These are phyloP conservation scores for Pseudovirgaria hyperparasitica DNA, from an alignment of 2,329 filamentous ascomycete genomes.

Conservation along the genomic window DNA sequence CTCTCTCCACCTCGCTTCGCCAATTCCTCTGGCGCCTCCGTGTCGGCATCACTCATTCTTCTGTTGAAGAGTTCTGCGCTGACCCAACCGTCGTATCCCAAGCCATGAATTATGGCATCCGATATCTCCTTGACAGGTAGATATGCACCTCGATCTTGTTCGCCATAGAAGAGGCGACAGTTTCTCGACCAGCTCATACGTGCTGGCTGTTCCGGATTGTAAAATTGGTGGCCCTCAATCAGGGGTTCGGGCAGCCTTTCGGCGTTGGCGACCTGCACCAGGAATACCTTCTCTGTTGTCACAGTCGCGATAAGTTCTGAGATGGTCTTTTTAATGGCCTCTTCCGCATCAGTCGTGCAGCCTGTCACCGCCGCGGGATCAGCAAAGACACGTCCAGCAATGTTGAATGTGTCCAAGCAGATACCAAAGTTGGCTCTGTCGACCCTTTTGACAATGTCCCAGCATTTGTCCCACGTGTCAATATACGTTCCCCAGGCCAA, in stretches of 20 bases:
- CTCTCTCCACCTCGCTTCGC: slow-evolving; percentile 37
- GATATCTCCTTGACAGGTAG: slow-evolving; percentile 52
- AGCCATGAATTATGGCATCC: slow-evolving; percentile 46
- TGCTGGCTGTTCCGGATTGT: slow-evolving; percentile 43
- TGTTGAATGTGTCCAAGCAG: slow-evolving; percentile 69
- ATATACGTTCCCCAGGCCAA: slow-evolving; percentile 60
- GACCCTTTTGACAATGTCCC: slow-evolving; percentile 53
- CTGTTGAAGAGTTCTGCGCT: slow-evolving; percentile 59
- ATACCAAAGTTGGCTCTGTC: slow-evolving; percentile 61
- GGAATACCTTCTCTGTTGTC: slow-evolving; percentile 54
- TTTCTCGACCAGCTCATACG: slow-evolving; percentile 73
- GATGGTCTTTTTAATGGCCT: slow-evolving; percentile 42
- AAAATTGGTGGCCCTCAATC: slow-evolving; percentile 42
- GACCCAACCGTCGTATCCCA: slow-evolving; percentile 57
- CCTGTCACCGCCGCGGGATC: slow-evolving; percentile 47
- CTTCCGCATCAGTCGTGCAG: slow-evolving; percentile 41
- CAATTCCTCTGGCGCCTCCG: slow-evolving; percentile 41
- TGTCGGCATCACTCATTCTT: slow-evolving; percentile 40
- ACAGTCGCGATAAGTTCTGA: slow-evolving; percentile 40
- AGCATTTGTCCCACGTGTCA: slow-evolving; percentile 59
- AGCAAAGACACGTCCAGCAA: slow-evolving; percentile 57
- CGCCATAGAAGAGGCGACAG: slow-evolving; percentile 56
- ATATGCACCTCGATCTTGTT: slow-evolving; percentile 50
- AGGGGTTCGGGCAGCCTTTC: slow-evolving; percentile 50
- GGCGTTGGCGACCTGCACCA: slow-evolving; percentile 65